Base-by-base conservation (phyloP, 2,329 filamentous ascomycete species). In the Plectosphaerella sp. region DNA sequence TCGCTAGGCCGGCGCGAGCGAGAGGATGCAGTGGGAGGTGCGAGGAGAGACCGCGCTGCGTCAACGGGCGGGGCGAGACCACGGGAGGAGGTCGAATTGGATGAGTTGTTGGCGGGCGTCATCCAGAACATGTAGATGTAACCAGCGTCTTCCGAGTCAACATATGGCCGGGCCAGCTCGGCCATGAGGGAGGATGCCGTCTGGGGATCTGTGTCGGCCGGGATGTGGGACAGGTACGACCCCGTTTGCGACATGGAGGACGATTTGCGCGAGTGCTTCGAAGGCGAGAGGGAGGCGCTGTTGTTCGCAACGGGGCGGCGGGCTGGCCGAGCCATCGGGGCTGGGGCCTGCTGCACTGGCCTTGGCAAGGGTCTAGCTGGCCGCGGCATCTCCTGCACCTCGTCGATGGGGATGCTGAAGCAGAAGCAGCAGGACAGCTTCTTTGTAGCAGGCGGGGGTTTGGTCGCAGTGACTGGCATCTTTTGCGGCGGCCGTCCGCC, bases 91-190 rank as follows among this genome's bases (percentile, higher is more conserved):
- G 41, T 8, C n/a, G 41, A 18, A 12, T 9, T 33, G 8, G 28
- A 33, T 12, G 28, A 33, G 28, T 33, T 33, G 28, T 33, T 33
- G n/a, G 41, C n/a, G 33, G 91, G 85, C 0, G 91, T 97, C 20
- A 97, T 79, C 91, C 93, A 97, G 77, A 97, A 99, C 69, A 99
- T 96, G 78, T 99, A 99, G 59, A 99, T 97, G 72, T 94, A 99
- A 37, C 94, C 94, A 12, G 87, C 76, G 60, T 95, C 89, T 20
- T 82, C 74, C 0, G 90, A 91, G 45, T 92, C 81, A 1, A 67
- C 62, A 36, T 64, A 66, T 77, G 91, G 74, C 80, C 94, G 65
- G 70, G 77, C 82, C 10, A 97, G 77, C 67, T 97, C 92, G 3
- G 86, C 76, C 54, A 93, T 79, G 4, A 97, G 77, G 5, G 77